Evolutionary conservation across 2,329 filamentous ascomycete species (phyloP).

Genomic region (Dendrostoma leiphaemia): DNA sequence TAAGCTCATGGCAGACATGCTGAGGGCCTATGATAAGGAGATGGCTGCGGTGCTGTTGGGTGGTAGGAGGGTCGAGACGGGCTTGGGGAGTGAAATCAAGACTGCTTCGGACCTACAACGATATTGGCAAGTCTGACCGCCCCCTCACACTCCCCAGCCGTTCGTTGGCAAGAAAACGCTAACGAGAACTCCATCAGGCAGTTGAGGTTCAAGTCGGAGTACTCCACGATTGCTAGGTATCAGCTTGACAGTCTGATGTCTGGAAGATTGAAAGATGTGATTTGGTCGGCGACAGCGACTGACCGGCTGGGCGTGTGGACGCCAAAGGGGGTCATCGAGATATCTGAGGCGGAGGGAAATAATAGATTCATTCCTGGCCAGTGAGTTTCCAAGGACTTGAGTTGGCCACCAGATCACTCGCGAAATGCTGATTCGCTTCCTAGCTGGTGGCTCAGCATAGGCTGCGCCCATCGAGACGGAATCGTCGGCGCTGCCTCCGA

Average conservation of each 20-base stretch:
- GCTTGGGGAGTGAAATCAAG: conserved; percentile 1
- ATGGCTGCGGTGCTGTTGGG: background rate
- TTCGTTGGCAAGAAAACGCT: background rate
- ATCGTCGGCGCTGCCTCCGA: conserved; percentile 46
- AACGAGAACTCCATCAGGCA: background rate
- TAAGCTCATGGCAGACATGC: conserved; percentile 17
- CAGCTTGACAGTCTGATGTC: background rate
- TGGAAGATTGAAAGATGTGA: conserved; percentile 5
- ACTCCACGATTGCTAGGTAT: conserved; percentile 10
- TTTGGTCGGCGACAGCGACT: conserved; percentile 11
- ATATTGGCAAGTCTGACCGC: conserved; percentile 1
- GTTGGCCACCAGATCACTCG: too few relatives aligned
- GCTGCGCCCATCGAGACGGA: conserved; percentile 55
- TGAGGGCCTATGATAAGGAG: conserved; percentile 1
- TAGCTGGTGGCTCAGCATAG: conserved; percentile 59
- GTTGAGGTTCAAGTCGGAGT: conserved; percentile 12
- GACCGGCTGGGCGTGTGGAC: conserved; percentile 8
- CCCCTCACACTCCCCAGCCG: too few relatives aligned
- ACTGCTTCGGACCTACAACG: conserved; percentile 5
- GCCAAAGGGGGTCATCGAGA: background rate
- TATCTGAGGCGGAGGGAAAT: conserved; percentile 14
- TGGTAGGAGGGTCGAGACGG: background rate
- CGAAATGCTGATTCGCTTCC: background rate
- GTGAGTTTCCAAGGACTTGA: conserved; percentile 10
- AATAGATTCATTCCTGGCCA: conserved; percentile 3